Evolutionary conservation across 306 rosid species (phyloP), one percentile per base, ranked within the genome.

Genomic region (Purshia tridentata): DNA sequence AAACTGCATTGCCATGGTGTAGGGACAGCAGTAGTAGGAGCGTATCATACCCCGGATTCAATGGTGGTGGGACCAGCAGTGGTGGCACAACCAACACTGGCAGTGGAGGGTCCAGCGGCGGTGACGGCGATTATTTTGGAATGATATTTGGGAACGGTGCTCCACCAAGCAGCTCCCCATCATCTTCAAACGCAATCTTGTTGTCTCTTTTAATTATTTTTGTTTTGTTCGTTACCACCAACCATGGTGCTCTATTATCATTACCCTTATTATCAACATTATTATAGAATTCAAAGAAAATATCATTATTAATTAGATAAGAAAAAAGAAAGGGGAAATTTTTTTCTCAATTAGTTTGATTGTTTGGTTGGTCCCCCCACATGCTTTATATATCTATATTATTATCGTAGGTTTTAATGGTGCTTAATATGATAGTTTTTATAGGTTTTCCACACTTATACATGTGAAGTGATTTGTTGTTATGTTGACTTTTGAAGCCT

Each of bases 71-170:
- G 89, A 69, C 86, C 70, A 50, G 20, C 67, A 81, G 78, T 62
- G 79, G 78, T 8, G 88, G 91, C 54, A 81, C 81, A 72, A 78
- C 76, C 69, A 64, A 63, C 80, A 77, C 52, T 12, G 91, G 91
- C 54, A 72, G 41, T 9, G 81, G 49, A 39, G 83, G 80, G 3
- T 78, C 89, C 64, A 46, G 73, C 73, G 73, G 78, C 49, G 84
- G 69, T 9, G 89, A 78, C 40, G 96, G 84, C 0, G 93, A 88
- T 85, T 87, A 76, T 76, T 91, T 91, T 19, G 97, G 96, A 52
- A 90, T 91, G 96, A 87, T 91, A 77, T 90, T 95, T 61, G 86
- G 81, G 51, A 86, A 84, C 47, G 76, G 81, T 18, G 73, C 92
- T 13, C 81, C 88, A 70, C 63, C 76, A 35, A 58, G 76, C 12